Percentiles rank a stretch among this genome's conserved stretches.
Evolutionary conservation across 2,329 filamentous ascomycete genomes (phyloP).

Genomic region (Arachnomyces sp.): DNA sequence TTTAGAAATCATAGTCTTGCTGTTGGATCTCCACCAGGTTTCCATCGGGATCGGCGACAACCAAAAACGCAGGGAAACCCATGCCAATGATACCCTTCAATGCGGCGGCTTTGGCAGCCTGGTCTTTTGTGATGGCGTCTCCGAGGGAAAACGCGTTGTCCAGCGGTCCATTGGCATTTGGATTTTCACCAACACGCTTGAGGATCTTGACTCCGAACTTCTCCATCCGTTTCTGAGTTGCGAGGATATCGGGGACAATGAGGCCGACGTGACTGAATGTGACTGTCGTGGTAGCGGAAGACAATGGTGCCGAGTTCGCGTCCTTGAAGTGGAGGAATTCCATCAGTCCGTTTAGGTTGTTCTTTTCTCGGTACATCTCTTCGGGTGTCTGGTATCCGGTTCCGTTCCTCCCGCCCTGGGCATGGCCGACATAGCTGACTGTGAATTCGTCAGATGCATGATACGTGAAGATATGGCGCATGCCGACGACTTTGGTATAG

Average conservation of each 20-base stretch:
- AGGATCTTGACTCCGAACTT: too few species aligned
- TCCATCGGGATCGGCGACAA: conserved; percentile 19
- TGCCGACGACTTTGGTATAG: conserved; percentile 2
- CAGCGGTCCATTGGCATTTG: too few species aligned
- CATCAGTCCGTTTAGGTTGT: conserved; percentile 11
- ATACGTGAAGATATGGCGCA: conserved; percentile 4
- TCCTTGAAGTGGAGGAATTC: conserved; percentile 22
- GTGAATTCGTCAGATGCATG: background rate
- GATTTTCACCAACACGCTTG: too few species aligned
- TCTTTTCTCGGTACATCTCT: conserved; percentile 27
- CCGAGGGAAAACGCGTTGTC: too few species aligned
- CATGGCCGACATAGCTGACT: conserved; percentile 3
- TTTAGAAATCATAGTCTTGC: background rate
- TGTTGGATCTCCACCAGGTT: conserved; percentile 19
- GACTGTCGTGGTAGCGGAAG: conserved; percentile 15
- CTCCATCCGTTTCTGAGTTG: conserved; percentile 12
- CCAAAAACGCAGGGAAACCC: conserved; percentile 14
- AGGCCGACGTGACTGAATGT: conserved; percentile 28
- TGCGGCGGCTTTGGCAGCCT: too few species aligned
- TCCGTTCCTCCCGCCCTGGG: conserved; percentile 2
- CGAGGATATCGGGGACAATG: conserved; percentile 24
- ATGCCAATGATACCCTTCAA: conserved; percentile 8
- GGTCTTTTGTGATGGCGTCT: too few species aligned
- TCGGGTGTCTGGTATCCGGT: conserved; percentile 7
- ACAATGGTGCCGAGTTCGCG: conserved; percentile 9